A percentile compares a stretch with the other conserved stretches of the same genome.
Evolutionary conservation across 306 rosid species (phyloP).

Genomic region (Prunus dulcis): DNA sequence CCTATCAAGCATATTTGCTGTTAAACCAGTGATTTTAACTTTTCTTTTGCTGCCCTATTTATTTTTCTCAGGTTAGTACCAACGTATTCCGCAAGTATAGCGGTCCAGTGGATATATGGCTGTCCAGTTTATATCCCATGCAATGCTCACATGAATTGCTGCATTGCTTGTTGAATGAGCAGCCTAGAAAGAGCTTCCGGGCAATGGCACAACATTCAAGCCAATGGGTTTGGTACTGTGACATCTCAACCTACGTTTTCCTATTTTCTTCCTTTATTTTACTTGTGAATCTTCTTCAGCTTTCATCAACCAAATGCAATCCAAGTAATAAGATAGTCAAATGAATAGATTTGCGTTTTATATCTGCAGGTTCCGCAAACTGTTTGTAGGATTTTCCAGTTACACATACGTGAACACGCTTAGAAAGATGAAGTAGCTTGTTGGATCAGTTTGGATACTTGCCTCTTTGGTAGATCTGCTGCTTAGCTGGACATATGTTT

Average conservation of each 20-base stretch:
- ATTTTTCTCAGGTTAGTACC: constrained; percentile 59
- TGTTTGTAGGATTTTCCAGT: constrained; percentile 77
- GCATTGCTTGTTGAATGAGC: constrained; percentile 66
- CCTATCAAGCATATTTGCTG: background rate
- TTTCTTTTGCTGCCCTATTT: constrained; percentile 5
- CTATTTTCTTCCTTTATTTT: background rate
- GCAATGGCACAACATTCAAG: constrained; percentile 92
- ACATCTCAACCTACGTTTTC: background rate
- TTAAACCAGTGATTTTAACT: background rate
- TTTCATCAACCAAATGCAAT: background rate
- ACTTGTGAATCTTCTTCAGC: background rate
- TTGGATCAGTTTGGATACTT: background rate
- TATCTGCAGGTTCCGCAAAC: constrained; percentile 81
- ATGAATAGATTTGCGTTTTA: background rate
- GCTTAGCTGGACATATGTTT: background rate
- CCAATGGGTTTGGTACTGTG: constrained; percentile 84
- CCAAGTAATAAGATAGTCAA: background rate
- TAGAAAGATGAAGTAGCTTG: constrained; percentile 17
- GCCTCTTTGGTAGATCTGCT: too few relatives aligned
- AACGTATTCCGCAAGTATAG: constrained; percentile 78
- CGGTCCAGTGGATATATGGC: constrained; percentile 86
- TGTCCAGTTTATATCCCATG: constrained; percentile 47
- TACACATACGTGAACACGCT: constrained; percentile 80
- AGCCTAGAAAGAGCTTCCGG: constrained; percentile 50
- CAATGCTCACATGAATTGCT: constrained; percentile 37